Evolutionary conservation across 495 filamentous ascomycete genomes (phyloP).

Genomic region (Podospora fimiseda): DNA sequence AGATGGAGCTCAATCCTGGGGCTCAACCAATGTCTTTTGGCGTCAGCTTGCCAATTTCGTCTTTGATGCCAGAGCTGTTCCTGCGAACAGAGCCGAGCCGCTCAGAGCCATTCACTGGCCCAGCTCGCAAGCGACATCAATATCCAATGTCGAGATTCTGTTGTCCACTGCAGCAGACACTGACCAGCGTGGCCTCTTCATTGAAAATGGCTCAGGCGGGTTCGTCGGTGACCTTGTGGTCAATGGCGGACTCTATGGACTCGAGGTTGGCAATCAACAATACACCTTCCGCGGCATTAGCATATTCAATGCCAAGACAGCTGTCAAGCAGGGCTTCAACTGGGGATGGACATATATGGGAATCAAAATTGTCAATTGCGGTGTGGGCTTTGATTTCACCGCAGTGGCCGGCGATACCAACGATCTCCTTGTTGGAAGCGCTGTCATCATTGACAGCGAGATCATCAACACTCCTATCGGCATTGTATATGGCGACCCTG

Average conservation of each 20-base stretch:
- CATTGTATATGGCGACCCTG: constrained; percentile 40
- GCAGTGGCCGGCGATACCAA: constrained; percentile 18
- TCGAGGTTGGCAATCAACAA: constrained; percentile 69
- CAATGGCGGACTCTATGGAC: constrained; percentile 59
- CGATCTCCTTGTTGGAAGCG: constrained; percentile 57
- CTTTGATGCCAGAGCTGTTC: constrained; percentile 59
- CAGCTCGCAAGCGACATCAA: constrained; percentile 63
- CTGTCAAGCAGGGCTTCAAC: constrained; percentile 44
- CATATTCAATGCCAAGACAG: constrained; percentile 51
- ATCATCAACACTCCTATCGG: constrained; percentile 60
- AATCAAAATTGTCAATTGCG: constrained; percentile 56
- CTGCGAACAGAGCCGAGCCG: constrained; percentile 41
- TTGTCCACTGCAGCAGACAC: constrained; percentile 52
- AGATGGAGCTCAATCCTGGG: constrained; percentile 30
- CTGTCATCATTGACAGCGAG: constrained; percentile 69
- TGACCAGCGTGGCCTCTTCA: constrained; percentile 68
- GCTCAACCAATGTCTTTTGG: constrained; percentile 66
- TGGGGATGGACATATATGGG: constrained; percentile 66
- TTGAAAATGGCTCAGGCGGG: constrained; percentile 68
- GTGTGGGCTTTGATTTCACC: constrained; percentile 60
- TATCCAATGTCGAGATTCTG: constrained; percentile 66
- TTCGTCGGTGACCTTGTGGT: constrained; percentile 69
- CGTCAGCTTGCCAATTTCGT: constrained; percentile 69
- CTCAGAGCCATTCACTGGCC: constrained; percentile 74
- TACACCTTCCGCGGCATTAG: constrained; percentile 70